Base-by-base conservation (phyloP, 257 asterid genomes). In the Rubia yunnanensis region DNA sequence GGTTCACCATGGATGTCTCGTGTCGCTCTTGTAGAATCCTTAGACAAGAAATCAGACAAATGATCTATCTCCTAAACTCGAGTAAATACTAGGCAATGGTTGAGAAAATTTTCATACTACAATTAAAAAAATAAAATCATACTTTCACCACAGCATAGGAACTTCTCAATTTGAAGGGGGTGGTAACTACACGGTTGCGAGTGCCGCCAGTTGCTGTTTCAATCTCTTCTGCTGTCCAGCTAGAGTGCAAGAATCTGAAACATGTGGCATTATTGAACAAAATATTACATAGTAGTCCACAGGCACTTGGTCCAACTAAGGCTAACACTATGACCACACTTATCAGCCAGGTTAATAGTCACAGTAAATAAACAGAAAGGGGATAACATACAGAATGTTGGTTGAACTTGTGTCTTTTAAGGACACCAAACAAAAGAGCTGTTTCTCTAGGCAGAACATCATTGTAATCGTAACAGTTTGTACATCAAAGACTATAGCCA, bases 191-290 rank as follows among this genome's bases (percentile, higher is more conserved):
- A 28, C 46, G 79, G 69, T 67, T 22, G n/a, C n/a, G 27, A 38
- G 66, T 38, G 66, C 68, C 5, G 5, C 80, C 78, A 54, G 63
- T 65, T 6, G 83, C 80, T 61, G 15, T 72, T 67, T 60, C 76
- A 63, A 78, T 71, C 73, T 78, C 80, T 73, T 75, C 78, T 20
- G 62, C 60, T 26, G 80, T 72, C 83, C 83, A 78, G 69, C 76
- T 35, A 71, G 50, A 27, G 65, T 67, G 68, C 18, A 75, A 48
- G 72, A 75, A 75, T 46, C 80, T 78, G 80, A 73, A 61, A 64
- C 18, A 65, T n/a, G 8, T 30, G 58, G 39, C 66, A 76, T 50
- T 34, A 18, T 56, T 15, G 23, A 14, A 27, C 15, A 44, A 24
- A 44, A 17, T 8, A 17, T 9, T 9, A 32, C 14, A 60, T 34